Evolutionary conservation across 2,329 filamentous ascomycete genomes (phyloP).

Genomic region (Fusarium sp.): DNA sequence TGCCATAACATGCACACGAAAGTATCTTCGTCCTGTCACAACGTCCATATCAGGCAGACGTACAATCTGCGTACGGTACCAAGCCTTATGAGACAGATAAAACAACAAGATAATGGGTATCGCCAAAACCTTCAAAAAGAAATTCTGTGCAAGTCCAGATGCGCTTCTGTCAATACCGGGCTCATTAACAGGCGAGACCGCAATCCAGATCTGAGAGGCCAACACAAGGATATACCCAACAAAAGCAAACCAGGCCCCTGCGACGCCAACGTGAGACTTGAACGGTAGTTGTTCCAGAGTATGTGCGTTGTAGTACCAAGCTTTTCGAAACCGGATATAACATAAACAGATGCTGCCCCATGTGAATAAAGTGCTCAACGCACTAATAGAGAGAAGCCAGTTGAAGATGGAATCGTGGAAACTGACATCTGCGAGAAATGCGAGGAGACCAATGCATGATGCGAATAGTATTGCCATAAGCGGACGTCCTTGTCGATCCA

Average conservation of each 20-base stretch:
- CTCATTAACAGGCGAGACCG: conserved; percentile 76
- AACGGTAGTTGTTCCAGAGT: conserved; percentile 81
- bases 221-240: conserved; percentile 79
- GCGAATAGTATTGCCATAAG: conserved; percentile 76
- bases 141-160: conserved; percentile 64
- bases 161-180: conserved; percentile 49
- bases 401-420: conserved; percentile 72
- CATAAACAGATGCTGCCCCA: conserved; percentile 86
- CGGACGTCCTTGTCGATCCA: conserved; percentile 85
- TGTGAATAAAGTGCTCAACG: conserved; percentile 78
- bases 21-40: conserved; percentile 82
- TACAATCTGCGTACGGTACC: conserved; percentile 74
- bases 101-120: conserved; percentile 73
- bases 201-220: conserved; percentile 87
- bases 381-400: conserved; percentile 82
- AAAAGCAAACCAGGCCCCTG: conserved; percentile 85
- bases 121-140: conserved; percentile 78
- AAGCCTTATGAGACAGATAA: conserved; percentile 80
- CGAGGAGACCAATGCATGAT: conserved; percentile 74
- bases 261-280: conserved; percentile 77
- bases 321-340: conserved; percentile 88
- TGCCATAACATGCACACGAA: conserved; percentile 80
- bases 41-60: conserved; percentile 82
- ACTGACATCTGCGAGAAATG: conserved; percentile 75
- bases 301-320: conserved; percentile 75